Evolutionary conservation across 1,284 basidiomycete species (phyloP).

Genomic region (Farysia itapuensis): DNA sequence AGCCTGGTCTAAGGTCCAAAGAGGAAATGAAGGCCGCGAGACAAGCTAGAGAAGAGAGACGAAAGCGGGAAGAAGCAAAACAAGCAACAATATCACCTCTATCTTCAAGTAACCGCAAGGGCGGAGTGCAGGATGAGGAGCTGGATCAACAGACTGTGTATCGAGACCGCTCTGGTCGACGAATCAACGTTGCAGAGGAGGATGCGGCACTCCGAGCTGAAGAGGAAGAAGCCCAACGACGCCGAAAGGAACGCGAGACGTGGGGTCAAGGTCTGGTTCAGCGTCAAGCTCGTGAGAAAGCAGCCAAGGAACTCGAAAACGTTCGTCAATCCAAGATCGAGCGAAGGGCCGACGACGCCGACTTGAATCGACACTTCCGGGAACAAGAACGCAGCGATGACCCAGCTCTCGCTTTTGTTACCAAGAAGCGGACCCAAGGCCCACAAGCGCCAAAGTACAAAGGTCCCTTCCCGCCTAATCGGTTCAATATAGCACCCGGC

Average conservation of each 20-base stretch:
- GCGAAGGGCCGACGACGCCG: slow-evolving; percentile 72
- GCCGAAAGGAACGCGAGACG: slow-evolving; percentile 68
- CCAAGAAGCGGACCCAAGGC: slow-evolving; percentile 69
- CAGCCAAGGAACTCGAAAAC: slow-evolving; percentile 4
- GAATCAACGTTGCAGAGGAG: slow-evolving; percentile 82
- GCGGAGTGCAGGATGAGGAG: slow-evolving; percentile 58
- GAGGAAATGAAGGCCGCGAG: slow-evolving; percentile 43
- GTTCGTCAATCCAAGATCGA: slow-evolving; percentile 3
- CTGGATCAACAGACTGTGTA: slow-evolving; percentile 75
- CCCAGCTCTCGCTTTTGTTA: slow-evolving; percentile 87
- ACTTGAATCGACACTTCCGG: slow-evolving; percentile 79
- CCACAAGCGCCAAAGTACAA: slow-evolving; percentile 79
- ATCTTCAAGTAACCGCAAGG: not conserved
- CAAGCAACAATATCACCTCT: not conserved
- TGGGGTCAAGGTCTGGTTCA: slow-evolving; percentile 84
- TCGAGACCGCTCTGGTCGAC: slow-evolving; percentile 82
- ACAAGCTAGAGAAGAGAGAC: slow-evolving; percentile 15
- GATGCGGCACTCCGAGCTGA: slow-evolving; percentile 47
- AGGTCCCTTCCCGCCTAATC: slow-evolving; percentile 85
- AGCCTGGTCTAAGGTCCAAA: slow-evolving; percentile 33
- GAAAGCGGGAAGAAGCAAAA: slow-evolving; percentile 4
- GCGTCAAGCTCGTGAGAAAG: slow-evolving; percentile 70
- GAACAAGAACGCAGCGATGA: slow-evolving; percentile 86
- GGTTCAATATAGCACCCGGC: slow-evolving; percentile 90
- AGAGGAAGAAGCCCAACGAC: slow-evolving; percentile 66